phyloP scores from a whole-genome alignment of 257 asterid genomes.

The Solanum stenotomum region DNA sequence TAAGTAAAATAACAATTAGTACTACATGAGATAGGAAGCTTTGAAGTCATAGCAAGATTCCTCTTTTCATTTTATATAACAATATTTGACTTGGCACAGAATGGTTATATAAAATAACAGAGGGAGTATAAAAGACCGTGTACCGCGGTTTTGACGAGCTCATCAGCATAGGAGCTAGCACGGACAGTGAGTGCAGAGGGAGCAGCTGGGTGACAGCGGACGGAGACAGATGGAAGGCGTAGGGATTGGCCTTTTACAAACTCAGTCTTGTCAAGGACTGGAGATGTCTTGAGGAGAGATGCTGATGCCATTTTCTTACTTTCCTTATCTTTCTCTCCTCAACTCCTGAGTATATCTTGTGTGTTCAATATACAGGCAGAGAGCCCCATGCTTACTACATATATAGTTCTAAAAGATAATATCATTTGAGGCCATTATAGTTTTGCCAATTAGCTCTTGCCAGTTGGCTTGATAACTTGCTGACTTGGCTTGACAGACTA shows the following conservation, averaged over 20 bases:
- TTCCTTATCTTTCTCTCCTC: not conserved
- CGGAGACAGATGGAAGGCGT: conserved; percentile 30
- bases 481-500: conserved; percentile 8
- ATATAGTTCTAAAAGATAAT: conserved; percentile 14
- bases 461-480: conserved; percentile 34
- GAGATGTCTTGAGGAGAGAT: conserved; percentile 54
- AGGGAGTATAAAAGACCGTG: not conserved
- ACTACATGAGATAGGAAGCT: not conserved
- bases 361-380: not conserved
- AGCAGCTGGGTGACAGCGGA: conserved; percentile 27
- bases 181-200: conserved; percentile 36
- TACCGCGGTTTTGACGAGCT: conserved; percentile 65
- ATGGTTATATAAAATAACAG: not conserved
- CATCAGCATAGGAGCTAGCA: conserved; percentile 50
- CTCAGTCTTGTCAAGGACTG: conserved; percentile 56
- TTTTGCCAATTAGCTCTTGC: conserved; percentile 20
- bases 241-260: conserved; percentile 44
- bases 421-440: conserved; percentile 27
- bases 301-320: conserved; percentile 52
- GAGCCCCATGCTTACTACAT: not conserved
- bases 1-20: not conserved
- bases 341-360: not conserved
- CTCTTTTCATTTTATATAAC: not conserved
- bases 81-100: not conserved
- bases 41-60: not conserved